Percentiles rank a stretch among this genome's conserved stretches.
Conservation (phyloP, 2,329 filamentous ascomycete species). For the Beauveria sp. region DNA sequence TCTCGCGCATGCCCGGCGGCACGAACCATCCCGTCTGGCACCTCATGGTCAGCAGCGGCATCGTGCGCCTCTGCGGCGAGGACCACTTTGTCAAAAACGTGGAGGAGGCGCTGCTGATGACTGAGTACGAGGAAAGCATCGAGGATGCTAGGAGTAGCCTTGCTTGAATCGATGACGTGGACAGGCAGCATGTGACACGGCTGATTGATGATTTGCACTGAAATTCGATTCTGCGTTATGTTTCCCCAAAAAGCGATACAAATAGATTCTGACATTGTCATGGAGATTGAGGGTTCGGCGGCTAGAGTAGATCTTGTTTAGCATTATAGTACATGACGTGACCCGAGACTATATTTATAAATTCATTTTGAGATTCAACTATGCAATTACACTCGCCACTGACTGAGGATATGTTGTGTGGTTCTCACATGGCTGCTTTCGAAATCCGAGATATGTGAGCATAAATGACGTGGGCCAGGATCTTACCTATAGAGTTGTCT, state of each 20-base stretch:
- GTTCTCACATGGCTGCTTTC: no score
- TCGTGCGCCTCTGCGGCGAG: conserved; percentile 71
- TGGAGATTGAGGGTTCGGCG: not conserved
- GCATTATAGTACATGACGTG: not conserved
- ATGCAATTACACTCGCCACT: no score
- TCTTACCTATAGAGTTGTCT: no score
- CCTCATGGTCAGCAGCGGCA: conserved; percentile 71
- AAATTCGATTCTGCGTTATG: not conserved
- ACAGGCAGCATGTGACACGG: not conserved
- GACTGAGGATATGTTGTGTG: no score
- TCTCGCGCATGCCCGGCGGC: conserved; percentile 48
- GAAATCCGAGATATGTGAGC: no score
- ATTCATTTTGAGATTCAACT: not conserved
- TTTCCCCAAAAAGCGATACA: not conserved
- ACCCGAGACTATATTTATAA: not conserved
- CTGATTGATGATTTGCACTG: not conserved
- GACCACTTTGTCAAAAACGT: conserved; percentile 75
- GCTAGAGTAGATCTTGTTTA: not conserved
- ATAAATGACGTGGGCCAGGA: no score
- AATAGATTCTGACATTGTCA: not conserved
- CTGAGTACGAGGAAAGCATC: conserved; percentile 59
- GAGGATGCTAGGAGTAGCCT: conserved; percentile 12
- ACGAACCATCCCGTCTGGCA: conserved; percentile 54
- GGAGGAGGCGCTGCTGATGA: conserved; percentile 73
- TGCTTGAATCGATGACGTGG: not conserved